These are phyloP conservation scores for Gliomastix tumulicola DNA, from an alignment of 2,329 filamentous ascomycete genomes.

Conservation along the genomic window DNA sequence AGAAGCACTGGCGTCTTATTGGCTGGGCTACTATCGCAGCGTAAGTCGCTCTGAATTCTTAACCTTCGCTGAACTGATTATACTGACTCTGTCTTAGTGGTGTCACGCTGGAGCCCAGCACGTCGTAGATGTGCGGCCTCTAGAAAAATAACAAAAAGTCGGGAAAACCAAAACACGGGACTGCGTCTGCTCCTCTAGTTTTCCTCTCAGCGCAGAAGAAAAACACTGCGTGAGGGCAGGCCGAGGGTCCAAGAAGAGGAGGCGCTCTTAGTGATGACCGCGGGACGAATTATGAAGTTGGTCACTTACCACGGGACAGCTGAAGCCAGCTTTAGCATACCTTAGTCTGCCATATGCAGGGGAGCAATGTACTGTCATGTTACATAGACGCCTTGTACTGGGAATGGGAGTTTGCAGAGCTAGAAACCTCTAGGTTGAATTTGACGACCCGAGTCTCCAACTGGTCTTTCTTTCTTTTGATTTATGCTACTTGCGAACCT, in stretches of 20 bases:
- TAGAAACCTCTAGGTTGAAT: background rate
- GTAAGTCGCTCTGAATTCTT: constrained; percentile 31
- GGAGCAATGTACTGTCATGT: background rate
- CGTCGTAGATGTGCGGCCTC: constrained; percentile 25
- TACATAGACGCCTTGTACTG: background rate
- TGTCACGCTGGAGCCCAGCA: constrained; percentile 46
- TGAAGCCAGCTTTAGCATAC: no score
- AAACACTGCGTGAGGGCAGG: no score
- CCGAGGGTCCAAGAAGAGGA: no score
- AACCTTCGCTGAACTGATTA: background rate
- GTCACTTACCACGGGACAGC: no score
- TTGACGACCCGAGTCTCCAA: no score
- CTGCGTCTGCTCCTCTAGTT: background rate
- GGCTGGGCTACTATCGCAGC: constrained; percentile 79
- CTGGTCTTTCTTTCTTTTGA: background rate
- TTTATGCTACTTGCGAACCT: constrained; percentile 74
- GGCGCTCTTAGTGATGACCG: no score
- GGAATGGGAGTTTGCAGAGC: background rate
- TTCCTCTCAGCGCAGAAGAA: no score
- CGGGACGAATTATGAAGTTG: no score
- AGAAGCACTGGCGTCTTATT: constrained; percentile 98
- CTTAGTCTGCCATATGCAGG: no score
- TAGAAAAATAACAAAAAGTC: background rate
- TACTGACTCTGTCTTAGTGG: constrained; percentile 26
- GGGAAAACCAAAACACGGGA: background rate